A percentile compares a stretch with the other conserved stretches of the same genome.
Evolutionary conservation across 179 eudicot genomes (phyloP).

Genomic region (Heliamphora pulchella): DNA sequence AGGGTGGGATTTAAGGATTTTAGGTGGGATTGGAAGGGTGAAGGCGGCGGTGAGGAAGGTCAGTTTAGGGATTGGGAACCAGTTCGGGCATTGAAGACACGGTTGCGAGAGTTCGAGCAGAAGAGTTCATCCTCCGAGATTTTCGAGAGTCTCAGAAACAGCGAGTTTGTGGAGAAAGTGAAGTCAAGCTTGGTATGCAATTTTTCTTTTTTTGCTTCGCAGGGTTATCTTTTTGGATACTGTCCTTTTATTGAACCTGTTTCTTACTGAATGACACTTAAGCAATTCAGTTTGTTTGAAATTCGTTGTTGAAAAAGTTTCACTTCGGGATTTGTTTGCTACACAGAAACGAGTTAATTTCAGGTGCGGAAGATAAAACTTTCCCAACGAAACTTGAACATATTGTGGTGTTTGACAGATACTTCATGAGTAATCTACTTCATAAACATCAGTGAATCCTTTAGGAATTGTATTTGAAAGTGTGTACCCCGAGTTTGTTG

Average conservation of each 20-base stretch:
- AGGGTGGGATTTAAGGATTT: slow-evolving; percentile 33
- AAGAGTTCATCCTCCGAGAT: slow-evolving; percentile 58
- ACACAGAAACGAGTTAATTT: too few relatives aligned
- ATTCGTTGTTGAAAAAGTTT: background rate
- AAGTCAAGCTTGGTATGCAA: slow-evolving; percentile 68
- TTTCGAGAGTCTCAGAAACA: slow-evolving; percentile 53
- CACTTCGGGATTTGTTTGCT: too few relatives aligned
- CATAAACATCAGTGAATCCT: background rate
- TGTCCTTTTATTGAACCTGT: background rate
- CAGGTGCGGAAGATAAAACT: too few relatives aligned
- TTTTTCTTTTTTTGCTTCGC: background rate
- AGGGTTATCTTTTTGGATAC: background rate
- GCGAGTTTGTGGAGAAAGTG: slow-evolving; percentile 70
- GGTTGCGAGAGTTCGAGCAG: slow-evolving; percentile 59
- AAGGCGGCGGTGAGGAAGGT: slow-evolving; percentile 35
- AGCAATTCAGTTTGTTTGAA: background rate
- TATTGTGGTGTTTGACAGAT: too few relatives aligned
- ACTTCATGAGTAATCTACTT: too few relatives aligned
- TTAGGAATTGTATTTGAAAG: too few relatives aligned
- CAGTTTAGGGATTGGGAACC: slow-evolving; percentile 70
- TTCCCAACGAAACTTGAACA: too few relatives aligned
- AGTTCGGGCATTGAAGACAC: slow-evolving; percentile 50
- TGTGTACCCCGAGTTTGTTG: too few relatives aligned
- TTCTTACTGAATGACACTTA: background rate
- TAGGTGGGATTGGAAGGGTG: slow-evolving; percentile 30